Percentiles rank a stretch among this genome's conserved stretches.
phyloP scores from a whole-genome alignment of 2,329 filamentous ascomycete species.

The Alternaria gansuensis region DNA sequence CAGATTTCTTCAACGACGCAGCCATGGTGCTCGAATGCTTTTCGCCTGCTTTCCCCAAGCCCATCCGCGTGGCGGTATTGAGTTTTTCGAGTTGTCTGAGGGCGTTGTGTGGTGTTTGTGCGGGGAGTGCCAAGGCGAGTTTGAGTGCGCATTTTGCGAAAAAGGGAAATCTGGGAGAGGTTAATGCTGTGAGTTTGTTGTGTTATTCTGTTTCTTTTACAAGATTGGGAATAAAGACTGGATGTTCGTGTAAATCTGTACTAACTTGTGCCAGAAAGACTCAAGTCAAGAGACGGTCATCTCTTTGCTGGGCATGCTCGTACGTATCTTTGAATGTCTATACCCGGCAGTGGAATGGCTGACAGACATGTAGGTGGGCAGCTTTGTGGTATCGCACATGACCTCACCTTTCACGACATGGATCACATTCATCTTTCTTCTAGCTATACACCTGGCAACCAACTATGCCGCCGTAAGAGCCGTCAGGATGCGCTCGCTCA shows the following conservation, averaged over 20 bases:
- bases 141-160: conserved; percentile 91
- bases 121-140: conserved; percentile 87
- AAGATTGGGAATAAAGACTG: neutral
- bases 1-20: conserved; percentile 87
- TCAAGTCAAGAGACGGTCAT: conserved; percentile 95
- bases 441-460: conserved; percentile 79
- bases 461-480: conserved; percentile 87
- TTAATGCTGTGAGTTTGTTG: conserved; percentile 74
- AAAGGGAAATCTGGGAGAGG: conserved; percentile 85
- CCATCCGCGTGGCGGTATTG: conserved; percentile 65
- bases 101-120: conserved; percentile 86
- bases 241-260: neutral
- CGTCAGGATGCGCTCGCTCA: conserved; percentile 84
- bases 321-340: conserved; percentile 47
- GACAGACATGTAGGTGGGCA: conserved; percentile 66
- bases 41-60: conserved; percentile 74
- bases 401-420: conserved; percentile 77
- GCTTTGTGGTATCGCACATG: conserved; percentile 79
- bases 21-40: conserved; percentile 87
- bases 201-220: neutral
- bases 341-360: conserved; percentile 14
- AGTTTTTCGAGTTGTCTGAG: conserved; percentile 67
- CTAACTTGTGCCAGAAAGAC: conserved; percentile 67
- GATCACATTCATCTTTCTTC: conserved; percentile 73
- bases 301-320: conserved; percentile 84